Percentiles rank a stretch among this genome's conserved stretches.
Conservation (phyloP, 202 grass and related monocot species). For the Schoenoplectus tabernaemontani region DNA sequence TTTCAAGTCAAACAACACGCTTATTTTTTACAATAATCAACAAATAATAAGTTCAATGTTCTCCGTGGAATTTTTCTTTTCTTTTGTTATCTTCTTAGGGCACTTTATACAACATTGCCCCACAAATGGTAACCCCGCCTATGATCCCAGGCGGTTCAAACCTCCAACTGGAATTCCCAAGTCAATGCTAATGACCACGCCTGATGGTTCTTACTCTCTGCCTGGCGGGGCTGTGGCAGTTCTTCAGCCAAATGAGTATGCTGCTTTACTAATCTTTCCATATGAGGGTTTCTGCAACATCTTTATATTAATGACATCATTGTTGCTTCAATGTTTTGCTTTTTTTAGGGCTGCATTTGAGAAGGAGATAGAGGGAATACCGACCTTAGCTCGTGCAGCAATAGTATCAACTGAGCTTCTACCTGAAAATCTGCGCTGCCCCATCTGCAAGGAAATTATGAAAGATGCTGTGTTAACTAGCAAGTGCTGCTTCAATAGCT, state of each 20-base stretch:
- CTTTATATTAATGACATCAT: neutral
- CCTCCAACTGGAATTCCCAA: conserved; percentile 98
- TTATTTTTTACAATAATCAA: neutral
- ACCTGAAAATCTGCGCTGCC: conserved; percentile 66
- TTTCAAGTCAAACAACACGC: neutral
- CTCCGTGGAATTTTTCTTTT: conserved; percentile 14
- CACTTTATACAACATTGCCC: conserved; percentile 98
- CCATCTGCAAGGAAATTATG: conserved; percentile 96
- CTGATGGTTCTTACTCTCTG: conserved; percentile 86
- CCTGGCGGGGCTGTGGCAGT: conserved; percentile 91
- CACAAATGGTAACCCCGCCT: conserved; percentile 88
- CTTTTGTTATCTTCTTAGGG: conserved; percentile 39
- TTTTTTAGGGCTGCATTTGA: conserved; percentile 93
- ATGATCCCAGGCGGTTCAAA: conserved; percentile 78
- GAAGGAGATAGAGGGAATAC: conserved; percentile 89
- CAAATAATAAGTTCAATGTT: neutral
- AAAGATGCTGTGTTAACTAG: conserved; percentile 98
- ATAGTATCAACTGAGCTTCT: conserved; percentile 50
- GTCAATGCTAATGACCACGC: conserved; percentile 93
- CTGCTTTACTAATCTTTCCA: neutral
- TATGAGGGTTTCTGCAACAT: neutral
- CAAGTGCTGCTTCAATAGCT: conserved; percentile 99
- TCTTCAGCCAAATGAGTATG: conserved; percentile 93
- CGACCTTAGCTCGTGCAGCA: conserved; percentile 43
- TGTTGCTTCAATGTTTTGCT: neutral